Conservation (phyloP, 1,139 yeast genomes). For the Kurtzmaniella quercitrusa region DNA sequence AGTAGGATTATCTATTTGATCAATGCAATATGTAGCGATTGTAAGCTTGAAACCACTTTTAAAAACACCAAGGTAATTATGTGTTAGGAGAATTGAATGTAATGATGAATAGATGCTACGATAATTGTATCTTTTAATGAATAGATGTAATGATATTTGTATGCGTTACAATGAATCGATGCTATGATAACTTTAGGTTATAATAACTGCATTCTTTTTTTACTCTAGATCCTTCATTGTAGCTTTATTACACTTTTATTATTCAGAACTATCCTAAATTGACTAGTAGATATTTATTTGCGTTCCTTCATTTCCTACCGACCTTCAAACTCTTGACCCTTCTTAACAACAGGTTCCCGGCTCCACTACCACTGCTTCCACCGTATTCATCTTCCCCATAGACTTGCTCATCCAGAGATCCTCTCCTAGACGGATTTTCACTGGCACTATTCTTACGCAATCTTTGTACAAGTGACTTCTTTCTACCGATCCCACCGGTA, state of each 20-base stretch:
- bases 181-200: too few relatives aligned
- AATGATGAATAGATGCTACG: too few relatives aligned
- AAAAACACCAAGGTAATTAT: too few relatives aligned
- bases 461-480: constrained; percentile 72
- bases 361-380: constrained; percentile 19
- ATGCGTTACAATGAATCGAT: too few relatives aligned
- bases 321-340: constrained; percentile 89
- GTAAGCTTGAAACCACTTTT: too few relatives aligned
- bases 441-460: constrained; percentile 45
- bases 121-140: too few relatives aligned
- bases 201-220: too few relatives aligned
- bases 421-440: constrained; percentile 30
- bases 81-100: too few relatives aligned
- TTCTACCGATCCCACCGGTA: constrained; percentile 48
- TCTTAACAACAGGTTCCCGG: constrained; percentile 54
- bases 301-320: constrained; percentile 28
- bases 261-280: background rate
- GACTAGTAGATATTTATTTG: background rate
- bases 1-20: too few relatives aligned
- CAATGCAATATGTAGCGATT: too few relatives aligned
- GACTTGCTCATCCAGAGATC: constrained; percentile 25
- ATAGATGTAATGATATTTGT: too few relatives aligned
- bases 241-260: background rate
- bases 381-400: constrained; percentile 19
- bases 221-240: too few relatives aligned